Conservation (phyloP, 2,329 filamentous ascomycete genomes). For the Domatiomyces catenatus region DNA sequence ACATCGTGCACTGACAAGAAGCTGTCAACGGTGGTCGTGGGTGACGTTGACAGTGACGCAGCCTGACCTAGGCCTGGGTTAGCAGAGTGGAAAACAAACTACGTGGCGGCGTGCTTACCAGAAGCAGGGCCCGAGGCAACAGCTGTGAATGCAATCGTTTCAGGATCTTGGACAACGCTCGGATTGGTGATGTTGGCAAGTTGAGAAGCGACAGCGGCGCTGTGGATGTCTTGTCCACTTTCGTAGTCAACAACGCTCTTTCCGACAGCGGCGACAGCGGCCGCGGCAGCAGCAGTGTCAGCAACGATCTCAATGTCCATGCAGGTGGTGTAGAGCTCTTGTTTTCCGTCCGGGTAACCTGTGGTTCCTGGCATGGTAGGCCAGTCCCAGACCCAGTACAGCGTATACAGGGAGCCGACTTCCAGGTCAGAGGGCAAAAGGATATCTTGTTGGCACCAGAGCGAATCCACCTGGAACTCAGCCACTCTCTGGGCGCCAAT, state of each 20-base stretch:
- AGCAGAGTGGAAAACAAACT: not conserved
- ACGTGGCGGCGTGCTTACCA: not conserved
- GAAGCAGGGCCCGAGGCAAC: not conserved
- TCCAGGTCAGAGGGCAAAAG: constrained; percentile 52
- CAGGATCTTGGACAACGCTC: constrained; percentile 8
- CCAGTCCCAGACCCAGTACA: constrained; percentile 99
- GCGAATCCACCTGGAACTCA: constrained; percentile 42
- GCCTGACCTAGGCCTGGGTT: not conserved
- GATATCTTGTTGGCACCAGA: constrained; percentile 71
- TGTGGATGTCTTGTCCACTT: constrained; percentile 24
- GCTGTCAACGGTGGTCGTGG: not conserved
- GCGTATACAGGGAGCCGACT: constrained; percentile 52
- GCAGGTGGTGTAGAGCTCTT: constrained; percentile 35
- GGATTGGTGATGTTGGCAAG: constrained; percentile 22
- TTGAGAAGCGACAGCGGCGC: constrained; percentile 26
- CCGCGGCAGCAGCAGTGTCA: constrained; percentile 5
- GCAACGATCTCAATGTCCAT: constrained; percentile 32
- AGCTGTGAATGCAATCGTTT: constrained; percentile 9
- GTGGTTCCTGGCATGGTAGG: constrained; percentile 36
- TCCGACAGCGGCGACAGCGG: constrained; percentile 9
- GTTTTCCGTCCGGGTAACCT: constrained; percentile 26
- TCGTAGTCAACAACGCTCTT: constrained; percentile 12
- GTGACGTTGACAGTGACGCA: not conserved
- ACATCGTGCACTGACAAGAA: not conserved
- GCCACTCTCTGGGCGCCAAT: constrained; percentile 46